Conservation (phyloP, 345 rosid genomes). For the Conringia planisiliqua region DNA sequence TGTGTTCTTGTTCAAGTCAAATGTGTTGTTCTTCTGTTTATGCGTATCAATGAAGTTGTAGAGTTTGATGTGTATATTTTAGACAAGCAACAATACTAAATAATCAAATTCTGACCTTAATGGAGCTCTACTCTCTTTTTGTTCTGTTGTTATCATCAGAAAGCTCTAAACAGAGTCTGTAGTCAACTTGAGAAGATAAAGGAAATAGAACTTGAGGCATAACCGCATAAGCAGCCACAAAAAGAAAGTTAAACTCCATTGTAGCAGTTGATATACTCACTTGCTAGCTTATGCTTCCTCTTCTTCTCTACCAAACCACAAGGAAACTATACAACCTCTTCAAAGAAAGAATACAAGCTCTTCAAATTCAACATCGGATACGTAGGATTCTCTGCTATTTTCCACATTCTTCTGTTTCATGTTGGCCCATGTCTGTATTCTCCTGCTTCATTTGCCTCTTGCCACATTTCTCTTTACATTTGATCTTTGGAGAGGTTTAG, state of each 20-base stretch:
- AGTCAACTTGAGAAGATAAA: too few species aligned
- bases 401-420: background rate
- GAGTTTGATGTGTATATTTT: background rate
- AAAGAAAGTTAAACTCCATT: too few species aligned
- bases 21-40: background rate
- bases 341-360: background rate
- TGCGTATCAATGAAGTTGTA: background rate
- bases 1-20: too few species aligned
- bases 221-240: too few species aligned
- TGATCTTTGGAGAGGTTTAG: background rate
- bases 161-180: too few species aligned
- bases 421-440: background rate
- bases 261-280: too few species aligned
- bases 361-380: background rate
- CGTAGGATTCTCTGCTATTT: background rate
- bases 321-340: background rate
- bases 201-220: constrained; percentile 21
- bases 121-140: background rate
- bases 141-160: too few species aligned
- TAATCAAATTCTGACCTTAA: too few species aligned
- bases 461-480: background rate
- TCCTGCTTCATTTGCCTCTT: background rate
- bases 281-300: background rate
- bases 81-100: too few species aligned
- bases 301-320: background rate